A percentile compares a stretch with the other conserved stretches of the same genome.
Conservation (phyloP, 495 filamentous ascomycete genomes). For the Thermochaetoides thermophila region DNA sequence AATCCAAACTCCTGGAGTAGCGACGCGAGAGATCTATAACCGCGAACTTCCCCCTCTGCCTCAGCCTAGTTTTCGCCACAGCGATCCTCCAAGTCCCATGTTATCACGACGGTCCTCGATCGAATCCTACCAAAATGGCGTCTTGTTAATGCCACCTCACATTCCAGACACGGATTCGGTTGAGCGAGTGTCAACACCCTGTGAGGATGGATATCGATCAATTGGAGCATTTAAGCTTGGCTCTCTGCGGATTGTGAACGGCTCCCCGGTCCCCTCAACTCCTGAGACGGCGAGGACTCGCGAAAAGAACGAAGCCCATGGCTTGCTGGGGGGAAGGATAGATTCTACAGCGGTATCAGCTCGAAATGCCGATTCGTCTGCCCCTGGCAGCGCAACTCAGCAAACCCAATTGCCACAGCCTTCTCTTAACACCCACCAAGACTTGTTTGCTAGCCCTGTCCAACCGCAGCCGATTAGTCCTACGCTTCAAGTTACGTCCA, state of each 20-base stretch:
- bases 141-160: slow-evolving; percentile 19
- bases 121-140: slow-evolving; percentile 18
- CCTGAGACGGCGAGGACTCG: slow-evolving; percentile 20
- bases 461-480: slow-evolving; percentile 9
- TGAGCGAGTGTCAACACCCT: slow-evolving; percentile 29
- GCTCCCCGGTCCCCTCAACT: slow-evolving; percentile 31
- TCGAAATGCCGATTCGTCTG: no score
- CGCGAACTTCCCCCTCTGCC: slow-evolving; percentile 6
- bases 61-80: slow-evolving; percentile 18
- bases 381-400: no score
- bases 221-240: slow-evolving; percentile 46
- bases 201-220: slow-evolving; percentile 34
- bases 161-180: slow-evolving; percentile 12
- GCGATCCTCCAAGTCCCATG: slow-evolving; percentile 23
- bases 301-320: not conserved
- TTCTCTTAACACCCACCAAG: slow-evolving; percentile 15
- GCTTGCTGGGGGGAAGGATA: no score
- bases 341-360: no score
- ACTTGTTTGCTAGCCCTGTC: no score
- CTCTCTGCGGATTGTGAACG: slow-evolving; percentile 43
- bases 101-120: slow-evolving; percentile 20
- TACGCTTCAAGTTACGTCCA: slow-evolving; percentile 29
- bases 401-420: slow-evolving; percentile 17
- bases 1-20: slow-evolving; percentile 32
- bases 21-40: slow-evolving; percentile 22